These are phyloP conservation scores for Stylosanthes scabra DNA, from an alignment of 331 rosid species.

Conservation along the genomic window DNA sequence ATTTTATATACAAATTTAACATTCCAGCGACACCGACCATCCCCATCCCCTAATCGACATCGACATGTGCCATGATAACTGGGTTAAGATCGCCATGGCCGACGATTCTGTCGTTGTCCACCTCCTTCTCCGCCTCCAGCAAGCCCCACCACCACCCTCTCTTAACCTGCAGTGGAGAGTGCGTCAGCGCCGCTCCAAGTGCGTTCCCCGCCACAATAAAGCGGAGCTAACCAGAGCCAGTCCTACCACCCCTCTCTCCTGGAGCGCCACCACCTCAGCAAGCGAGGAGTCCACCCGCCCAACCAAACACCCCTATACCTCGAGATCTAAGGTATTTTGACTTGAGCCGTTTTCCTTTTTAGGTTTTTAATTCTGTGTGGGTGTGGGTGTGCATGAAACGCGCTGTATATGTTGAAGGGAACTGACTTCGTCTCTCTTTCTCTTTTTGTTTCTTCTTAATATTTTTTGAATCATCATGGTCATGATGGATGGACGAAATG, in stretches of 20 bases:
- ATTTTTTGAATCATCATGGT: no score
- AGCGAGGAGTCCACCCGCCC: slow-evolving; percentile 70
- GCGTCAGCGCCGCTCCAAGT: slow-evolving; percentile 77
- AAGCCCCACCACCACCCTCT: slow-evolving; percentile 20
- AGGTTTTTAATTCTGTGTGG: no score
- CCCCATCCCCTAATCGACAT: neutral
- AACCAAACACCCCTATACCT: slow-evolving; percentile 36
- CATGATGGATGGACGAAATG: slow-evolving; percentile 42
- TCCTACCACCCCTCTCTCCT: slow-evolving; percentile 92
- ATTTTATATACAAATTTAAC: slow-evolving; percentile 13
- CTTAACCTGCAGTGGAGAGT: slow-evolving; percentile 68
- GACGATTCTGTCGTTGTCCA: slow-evolving; percentile 68
- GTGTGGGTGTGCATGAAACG: slow-evolving; percentile 13
- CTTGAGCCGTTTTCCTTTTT: no score
- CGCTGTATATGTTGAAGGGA: slow-evolving; percentile 4
- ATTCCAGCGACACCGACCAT: slow-evolving; percentile 30
- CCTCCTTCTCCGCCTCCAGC: slow-evolving; percentile 59
- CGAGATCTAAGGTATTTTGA: slow-evolving; percentile 98
- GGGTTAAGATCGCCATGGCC: slow-evolving; percentile 72
- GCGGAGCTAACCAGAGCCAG: slow-evolving; percentile 61
- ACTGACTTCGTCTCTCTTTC: no score
- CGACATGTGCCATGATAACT: slow-evolving; percentile 58
- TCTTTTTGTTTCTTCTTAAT: no score
- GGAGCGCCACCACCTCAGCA: slow-evolving; percentile 80
- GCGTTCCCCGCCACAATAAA: slow-evolving; percentile 39